phyloP scores from a whole-genome alignment of 208 protist species.

The Acanthamoeba lenticulata region DNA sequence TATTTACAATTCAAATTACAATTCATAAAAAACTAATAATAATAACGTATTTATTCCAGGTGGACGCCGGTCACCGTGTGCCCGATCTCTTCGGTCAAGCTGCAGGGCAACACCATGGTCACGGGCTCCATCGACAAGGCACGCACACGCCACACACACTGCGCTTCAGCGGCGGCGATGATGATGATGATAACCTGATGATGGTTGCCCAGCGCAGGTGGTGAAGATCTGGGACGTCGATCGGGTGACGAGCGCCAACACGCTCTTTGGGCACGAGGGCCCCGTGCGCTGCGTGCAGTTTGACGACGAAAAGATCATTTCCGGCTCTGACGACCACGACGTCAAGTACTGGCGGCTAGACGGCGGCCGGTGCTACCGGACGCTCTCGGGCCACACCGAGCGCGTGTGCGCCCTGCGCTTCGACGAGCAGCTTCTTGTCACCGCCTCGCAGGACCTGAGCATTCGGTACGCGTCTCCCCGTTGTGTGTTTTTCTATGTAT shows the following conservation, averaged over 20 bases:
- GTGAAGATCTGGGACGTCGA: slow-evolving; percentile 47
- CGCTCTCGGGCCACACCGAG: slow-evolving; percentile 11
- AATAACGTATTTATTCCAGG: background rate
- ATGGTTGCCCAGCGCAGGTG: background rate
- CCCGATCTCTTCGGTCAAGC: slow-evolving; percentile 26
- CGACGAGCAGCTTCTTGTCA: slow-evolving; percentile 12
- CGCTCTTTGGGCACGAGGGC: slow-evolving; percentile 6
- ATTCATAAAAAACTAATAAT: too few species aligned
- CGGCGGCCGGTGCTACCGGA: background rate
- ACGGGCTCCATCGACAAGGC: slow-evolving; percentile 52
- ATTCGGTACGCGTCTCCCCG: too few species aligned
- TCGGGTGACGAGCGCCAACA: background rate
- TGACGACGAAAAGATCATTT: slow-evolving; percentile 51
- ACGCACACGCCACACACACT: background rate
- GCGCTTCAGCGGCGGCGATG: background rate
- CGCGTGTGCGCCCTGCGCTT: slow-evolving; percentile 25
- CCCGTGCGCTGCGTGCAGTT: slow-evolving; percentile 46
- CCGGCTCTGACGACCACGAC: slow-evolving; percentile 28
- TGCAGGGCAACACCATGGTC: slow-evolving; percentile 50
- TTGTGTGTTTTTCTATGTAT: too few species aligned
- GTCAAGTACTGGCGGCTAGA: slow-evolving; percentile 50
- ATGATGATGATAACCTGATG: background rate
- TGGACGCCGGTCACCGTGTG: slow-evolving; percentile 55
- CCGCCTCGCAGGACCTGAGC: slow-evolving; percentile 26
- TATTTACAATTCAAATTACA: too few species aligned